A percentile compares a stretch with the other conserved stretches of the same genome.
Evolutionary conservation across 1,139 yeast genomes (phyloP).

Genomic region (Pneumocystis carinii): DNA sequence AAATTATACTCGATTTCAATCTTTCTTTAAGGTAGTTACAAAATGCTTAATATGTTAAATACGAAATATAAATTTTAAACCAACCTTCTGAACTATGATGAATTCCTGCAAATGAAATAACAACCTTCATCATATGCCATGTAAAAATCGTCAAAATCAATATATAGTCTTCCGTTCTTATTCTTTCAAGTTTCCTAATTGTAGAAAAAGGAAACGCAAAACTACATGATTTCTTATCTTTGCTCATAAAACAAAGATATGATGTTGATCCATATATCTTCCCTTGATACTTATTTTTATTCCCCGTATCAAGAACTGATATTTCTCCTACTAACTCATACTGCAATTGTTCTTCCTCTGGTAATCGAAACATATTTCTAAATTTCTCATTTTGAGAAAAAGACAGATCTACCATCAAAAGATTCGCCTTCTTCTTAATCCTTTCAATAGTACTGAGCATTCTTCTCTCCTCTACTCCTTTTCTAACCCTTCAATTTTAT

Average conservation of each 20-base stretch:
- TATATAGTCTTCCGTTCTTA: constrained; percentile 62
- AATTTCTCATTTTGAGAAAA: background rate
- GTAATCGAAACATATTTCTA: background rate
- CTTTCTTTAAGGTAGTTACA: constrained; percentile 51
- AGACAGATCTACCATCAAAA: background rate
- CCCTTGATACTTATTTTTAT: background rate
- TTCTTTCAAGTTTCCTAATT: constrained; percentile 69
- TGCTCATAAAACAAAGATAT: constrained; percentile 59
- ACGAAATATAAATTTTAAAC: background rate
- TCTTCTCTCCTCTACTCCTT: no score
- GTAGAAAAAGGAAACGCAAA: constrained; percentile 64
- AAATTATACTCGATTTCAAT: constrained; percentile 47
- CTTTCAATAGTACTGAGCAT: background rate
- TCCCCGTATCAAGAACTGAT: background rate
- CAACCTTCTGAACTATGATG: constrained; percentile 57
- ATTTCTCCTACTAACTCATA: background rate
- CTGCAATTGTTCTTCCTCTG: background rate
- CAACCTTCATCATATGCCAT: constrained; percentile 47
- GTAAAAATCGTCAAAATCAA: constrained; percentile 63
- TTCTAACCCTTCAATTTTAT: background rate
- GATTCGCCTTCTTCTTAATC: background rate
- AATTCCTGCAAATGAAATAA: constrained; percentile 63
- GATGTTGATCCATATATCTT: constrained; percentile 17
- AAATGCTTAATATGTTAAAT: constrained; percentile 27
- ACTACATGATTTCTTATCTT: constrained; percentile 53